phyloP scores from a whole-genome alignment of 1,284 basidiomycete genomes.

The Ustilago hordei region DNA sequence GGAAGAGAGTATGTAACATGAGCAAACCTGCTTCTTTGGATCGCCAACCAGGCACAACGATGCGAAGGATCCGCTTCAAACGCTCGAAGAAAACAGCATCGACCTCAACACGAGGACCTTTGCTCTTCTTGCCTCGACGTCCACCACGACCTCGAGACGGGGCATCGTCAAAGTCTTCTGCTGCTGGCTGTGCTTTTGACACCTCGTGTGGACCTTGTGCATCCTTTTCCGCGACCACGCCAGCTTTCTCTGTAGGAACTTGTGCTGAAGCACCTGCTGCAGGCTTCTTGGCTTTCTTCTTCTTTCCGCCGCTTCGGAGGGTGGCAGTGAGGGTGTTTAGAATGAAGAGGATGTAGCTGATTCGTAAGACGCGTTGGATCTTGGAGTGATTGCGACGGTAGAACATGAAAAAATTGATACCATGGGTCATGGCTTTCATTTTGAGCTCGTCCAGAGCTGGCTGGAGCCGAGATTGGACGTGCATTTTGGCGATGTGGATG shows the following conservation, averaged over 20 bases:
- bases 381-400: conserved; percentile 60
- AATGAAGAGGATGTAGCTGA: conserved; percentile 59
- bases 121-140: conserved; percentile 46
- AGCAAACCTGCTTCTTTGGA: conserved; percentile 89
- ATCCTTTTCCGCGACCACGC: conserved; percentile 27
- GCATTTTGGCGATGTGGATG: conserved; percentile 43
- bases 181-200: conserved; percentile 15
- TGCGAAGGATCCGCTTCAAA: conserved; percentile 81
- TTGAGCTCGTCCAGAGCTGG: conserved; percentile 56
- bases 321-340: conserved; percentile 46
- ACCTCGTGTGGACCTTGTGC: conserved; percentile 19
- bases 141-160: conserved; percentile 34
- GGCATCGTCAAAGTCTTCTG: conserved; percentile 38
- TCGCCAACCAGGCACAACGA: conserved; percentile 86
- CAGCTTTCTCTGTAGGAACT: conserved; percentile 31
- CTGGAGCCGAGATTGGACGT: conserved; percentile 59
- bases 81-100: conserved; percentile 90
- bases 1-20: conserved; percentile 85
- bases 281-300: conserved; percentile 48
- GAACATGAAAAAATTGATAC: conserved; percentile 49
- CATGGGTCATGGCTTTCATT: conserved; percentile 55
- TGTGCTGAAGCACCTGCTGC: background rate
- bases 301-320: conserved; percentile 53
- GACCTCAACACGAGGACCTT: conserved; percentile 74
- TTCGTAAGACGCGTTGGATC: conserved; percentile 58